Percentiles rank a stretch among this genome's conserved stretches.
Conservation (phyloP, 2,329 filamentous ascomycete species). For the Ilyonectria sp. region DNA sequence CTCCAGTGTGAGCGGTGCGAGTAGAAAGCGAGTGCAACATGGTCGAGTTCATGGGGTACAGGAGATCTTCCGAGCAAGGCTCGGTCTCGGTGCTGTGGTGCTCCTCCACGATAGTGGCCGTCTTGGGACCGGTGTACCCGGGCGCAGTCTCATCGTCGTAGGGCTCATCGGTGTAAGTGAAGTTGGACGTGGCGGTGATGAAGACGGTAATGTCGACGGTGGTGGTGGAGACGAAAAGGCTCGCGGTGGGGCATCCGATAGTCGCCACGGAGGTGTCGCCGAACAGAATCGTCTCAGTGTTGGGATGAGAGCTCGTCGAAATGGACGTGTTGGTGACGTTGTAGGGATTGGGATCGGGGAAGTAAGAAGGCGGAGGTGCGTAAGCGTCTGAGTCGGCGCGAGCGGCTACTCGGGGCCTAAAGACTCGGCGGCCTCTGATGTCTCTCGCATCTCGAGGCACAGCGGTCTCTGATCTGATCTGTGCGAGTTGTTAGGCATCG, state of each 20-base stretch:
- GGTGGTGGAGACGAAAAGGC: slow-evolving; percentile 48
- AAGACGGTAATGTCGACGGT: slow-evolving; percentile 55
- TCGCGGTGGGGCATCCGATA: slow-evolving; percentile 43
- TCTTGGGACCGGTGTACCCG: not conserved
- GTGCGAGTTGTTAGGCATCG: slow-evolving; percentile 21
- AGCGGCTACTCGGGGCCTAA: slow-evolving; percentile 19
- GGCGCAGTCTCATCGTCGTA: slow-evolving; percentile 3
- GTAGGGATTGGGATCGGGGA: not conserved
- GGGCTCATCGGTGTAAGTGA: slow-evolving; percentile 34
- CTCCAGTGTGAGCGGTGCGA: not conserved
- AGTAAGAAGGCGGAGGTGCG: slow-evolving; percentile 18
- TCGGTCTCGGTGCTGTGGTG: not conserved
- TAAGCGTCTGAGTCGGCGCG: slow-evolving; percentile 11
- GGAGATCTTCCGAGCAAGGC: not conserved
- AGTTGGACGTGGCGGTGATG: slow-evolving; percentile 49
- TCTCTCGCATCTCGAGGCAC: not conserved
- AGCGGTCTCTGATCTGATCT: slow-evolving; percentile 24
- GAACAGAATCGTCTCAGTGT: slow-evolving; percentile 5
- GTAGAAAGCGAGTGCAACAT: not conserved
- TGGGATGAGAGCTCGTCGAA: slow-evolving; percentile 17
- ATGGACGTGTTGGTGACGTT: slow-evolving; percentile 34
- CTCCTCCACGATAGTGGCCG: not conserved
- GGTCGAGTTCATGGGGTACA: not conserved
- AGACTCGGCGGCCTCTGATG: slow-evolving; percentile 1
- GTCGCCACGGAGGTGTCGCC: slow-evolving; percentile 23